Conservation (phyloP, 2,329 filamentous ascomycete genomes). For the Aspergillus luchuensis region DNA sequence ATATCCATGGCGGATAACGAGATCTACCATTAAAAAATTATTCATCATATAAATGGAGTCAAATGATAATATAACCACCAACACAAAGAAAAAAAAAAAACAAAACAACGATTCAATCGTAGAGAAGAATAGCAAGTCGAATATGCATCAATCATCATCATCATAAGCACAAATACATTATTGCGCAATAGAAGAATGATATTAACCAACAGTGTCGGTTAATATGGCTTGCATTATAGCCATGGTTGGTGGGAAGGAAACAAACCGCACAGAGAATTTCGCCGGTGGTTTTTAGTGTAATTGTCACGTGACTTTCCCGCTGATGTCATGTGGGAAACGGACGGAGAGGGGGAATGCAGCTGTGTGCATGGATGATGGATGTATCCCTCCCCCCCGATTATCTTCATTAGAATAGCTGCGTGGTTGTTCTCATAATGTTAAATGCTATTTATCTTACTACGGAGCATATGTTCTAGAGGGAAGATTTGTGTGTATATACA, state of each 20-base stretch:
- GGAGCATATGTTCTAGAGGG: background rate
- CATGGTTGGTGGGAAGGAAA: background rate
- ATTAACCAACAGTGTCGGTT: background rate
- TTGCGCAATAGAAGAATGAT: background rate
- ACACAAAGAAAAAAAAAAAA: background rate
- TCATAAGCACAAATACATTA: background rate
- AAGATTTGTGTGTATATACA: background rate
- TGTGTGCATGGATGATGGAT: background rate
- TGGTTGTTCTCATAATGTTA: background rate
- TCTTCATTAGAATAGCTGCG: background rate
- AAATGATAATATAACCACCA: background rate
- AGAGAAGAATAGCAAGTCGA: background rate
- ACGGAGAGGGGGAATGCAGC: background rate
- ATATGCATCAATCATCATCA: background rate
- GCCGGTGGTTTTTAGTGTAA: background rate
- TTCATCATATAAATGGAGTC: slow-evolving; percentile 35
- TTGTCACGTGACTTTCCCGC: background rate
- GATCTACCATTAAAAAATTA: slow-evolving; percentile 36
- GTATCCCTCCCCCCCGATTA: no score
- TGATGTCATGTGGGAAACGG: background rate
- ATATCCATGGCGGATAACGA: slow-evolving; percentile 33
- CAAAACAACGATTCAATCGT: background rate
- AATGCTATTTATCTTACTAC: background rate
- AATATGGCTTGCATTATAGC: background rate
- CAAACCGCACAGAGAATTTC: background rate